Evolutionary conservation across 441 rosid species (phyloP).

Genomic region (Syzygium syzygioides): DNA sequence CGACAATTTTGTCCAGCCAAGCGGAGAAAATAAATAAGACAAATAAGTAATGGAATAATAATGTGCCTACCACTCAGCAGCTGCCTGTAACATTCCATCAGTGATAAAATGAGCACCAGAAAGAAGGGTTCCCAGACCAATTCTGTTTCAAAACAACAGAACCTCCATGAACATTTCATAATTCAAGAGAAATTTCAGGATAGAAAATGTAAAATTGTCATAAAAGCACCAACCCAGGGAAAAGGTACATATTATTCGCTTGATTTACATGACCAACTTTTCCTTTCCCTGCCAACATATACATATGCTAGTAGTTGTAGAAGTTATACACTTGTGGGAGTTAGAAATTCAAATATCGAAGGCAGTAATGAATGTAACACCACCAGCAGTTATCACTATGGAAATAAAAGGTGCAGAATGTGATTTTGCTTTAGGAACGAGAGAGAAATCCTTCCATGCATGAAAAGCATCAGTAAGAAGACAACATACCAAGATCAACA

Average conservation of each 20-base stretch:
- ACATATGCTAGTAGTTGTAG: neutral
- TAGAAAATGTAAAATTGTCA: neutral
- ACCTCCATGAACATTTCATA: neutral
- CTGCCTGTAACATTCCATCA: conserved; percentile 90
- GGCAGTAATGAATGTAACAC: neutral
- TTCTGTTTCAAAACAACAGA: conserved; percentile 37
- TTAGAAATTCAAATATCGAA: neutral
- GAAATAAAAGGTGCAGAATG: conserved; percentile 3
- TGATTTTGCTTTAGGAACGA: neutral
- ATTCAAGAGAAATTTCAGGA: neutral
- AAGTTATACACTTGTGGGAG: neutral
- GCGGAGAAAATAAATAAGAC: neutral
- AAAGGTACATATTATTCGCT: conserved; percentile 98
- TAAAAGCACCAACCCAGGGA: conserved; percentile 76
- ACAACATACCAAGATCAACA: conserved; percentile 66
- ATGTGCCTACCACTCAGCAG: conserved; percentile 74
- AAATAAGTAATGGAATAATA: neutral
- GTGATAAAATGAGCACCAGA: conserved; percentile 76
- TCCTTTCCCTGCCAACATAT: conserved; percentile 64
- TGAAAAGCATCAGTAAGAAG: conserved; percentile 4
- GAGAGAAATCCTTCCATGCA: conserved; percentile 1
- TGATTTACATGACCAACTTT: conserved; percentile 90
- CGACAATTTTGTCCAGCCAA: neutral
- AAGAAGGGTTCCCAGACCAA: conserved; percentile 85
- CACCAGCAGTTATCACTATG: neutral